Evolutionary conservation across 768 basidiomycete genomes (phyloP).

Genomic region (Suillus sp.): DNA sequence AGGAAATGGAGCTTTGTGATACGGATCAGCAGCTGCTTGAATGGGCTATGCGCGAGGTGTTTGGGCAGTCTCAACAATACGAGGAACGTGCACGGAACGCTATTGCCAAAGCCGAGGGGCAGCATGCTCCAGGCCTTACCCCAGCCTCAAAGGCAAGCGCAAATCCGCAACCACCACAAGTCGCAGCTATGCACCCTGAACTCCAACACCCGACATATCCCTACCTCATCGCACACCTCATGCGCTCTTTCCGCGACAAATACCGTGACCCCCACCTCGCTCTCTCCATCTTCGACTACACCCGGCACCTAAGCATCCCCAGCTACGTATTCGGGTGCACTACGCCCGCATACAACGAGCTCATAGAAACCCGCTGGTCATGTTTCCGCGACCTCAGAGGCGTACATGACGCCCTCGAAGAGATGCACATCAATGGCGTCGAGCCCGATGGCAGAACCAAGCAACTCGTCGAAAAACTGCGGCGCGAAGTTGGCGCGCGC

Average conservation of each 20-base stretch:
- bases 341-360: slow-evolving; percentile 84
- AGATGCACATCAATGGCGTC: slow-evolving; percentile 84
- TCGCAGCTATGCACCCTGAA: not conserved
- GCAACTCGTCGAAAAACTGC: slow-evolving; percentile 59
- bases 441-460: slow-evolving; percentile 62
- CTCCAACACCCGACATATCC: slow-evolving; percentile 72
- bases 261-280: slow-evolving; percentile 81
- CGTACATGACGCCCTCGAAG: slow-evolving; percentile 69
- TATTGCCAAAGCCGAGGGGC: slow-evolving; percentile 26
- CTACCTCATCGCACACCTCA: slow-evolving; percentile 72
- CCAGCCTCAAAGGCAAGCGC: not conserved
- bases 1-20: slow-evolving; percentile 68
- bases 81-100: slow-evolving; percentile 48
- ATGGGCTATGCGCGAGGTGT: slow-evolving; percentile 74
- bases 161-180: not conserved
- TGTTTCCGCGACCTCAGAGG: slow-evolving; percentile 82
- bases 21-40: slow-evolving; percentile 71
- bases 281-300: slow-evolving; percentile 80
- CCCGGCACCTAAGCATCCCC: slow-evolving; percentile 68
- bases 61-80: slow-evolving; percentile 55
- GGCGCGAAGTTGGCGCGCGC: slow-evolving; percentile 61
- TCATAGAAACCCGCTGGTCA: slow-evolving; percentile 83
- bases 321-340: slow-evolving; percentile 92
- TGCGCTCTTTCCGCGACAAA: slow-evolving; percentile 76
- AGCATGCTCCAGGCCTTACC: not conserved